Conservation (phyloP, 148 eudicot species). For the Pharnaceum exiguum region DNA sequence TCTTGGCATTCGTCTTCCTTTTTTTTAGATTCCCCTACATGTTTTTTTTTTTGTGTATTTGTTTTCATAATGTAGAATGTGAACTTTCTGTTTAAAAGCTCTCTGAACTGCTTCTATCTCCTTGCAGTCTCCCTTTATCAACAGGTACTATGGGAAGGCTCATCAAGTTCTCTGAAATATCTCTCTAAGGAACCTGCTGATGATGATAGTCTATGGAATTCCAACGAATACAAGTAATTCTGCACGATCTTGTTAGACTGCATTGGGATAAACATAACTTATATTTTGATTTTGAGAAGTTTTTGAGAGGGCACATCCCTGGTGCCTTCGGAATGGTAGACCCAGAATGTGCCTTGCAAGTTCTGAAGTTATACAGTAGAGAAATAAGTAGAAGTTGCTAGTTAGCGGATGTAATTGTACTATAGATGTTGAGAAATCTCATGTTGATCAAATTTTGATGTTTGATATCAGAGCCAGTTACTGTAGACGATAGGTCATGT, state of each 20-base stretch:
- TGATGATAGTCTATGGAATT: not conserved
- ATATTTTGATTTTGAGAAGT: slow-evolving; percentile 4
- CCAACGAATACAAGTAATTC: not conserved
- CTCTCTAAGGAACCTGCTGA: not conserved
- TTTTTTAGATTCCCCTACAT: too few relatives aligned
- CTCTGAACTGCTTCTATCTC: not conserved
- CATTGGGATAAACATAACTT: not conserved
- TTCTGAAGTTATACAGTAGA: not conserved
- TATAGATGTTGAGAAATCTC: slow-evolving; percentile 3
- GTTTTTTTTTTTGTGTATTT: not conserved
- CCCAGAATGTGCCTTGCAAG: not conserved
- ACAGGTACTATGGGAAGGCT: slow-evolving; percentile 96
- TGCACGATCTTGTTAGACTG: not conserved
- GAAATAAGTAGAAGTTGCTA: slow-evolving; percentile 12
- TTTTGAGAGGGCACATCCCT: slow-evolving; percentile 7
- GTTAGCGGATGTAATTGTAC: slow-evolving; percentile 16
- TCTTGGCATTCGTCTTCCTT: too few relatives aligned
- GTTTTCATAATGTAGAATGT: not conserved
- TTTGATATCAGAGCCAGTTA: too few relatives aligned
- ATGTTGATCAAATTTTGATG: too few relatives aligned
- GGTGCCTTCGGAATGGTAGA: slow-evolving; percentile 3
- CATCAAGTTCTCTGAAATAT: slow-evolving; percentile 48
- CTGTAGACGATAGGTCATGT: too few relatives aligned
- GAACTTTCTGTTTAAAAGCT: not conserved
- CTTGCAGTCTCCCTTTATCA: slow-evolving; percentile 77